These are phyloP conservation scores for Scedosporium dehoogii DNA, from an alignment of 2,329 filamentous ascomycete species.

Conservation along the genomic window DNA sequence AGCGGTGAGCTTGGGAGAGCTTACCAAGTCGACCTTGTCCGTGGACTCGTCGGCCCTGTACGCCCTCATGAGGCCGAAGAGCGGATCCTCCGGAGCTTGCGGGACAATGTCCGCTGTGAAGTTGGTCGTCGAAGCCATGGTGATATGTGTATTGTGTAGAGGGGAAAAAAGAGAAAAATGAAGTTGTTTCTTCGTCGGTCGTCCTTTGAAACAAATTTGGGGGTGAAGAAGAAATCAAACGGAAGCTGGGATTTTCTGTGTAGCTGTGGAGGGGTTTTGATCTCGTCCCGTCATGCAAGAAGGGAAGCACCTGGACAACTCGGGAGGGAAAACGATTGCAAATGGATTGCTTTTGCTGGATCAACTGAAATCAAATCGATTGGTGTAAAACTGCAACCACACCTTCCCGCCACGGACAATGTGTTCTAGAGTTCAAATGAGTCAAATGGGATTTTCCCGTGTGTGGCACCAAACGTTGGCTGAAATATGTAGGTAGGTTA, in stretches of 20 bases:
- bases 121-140: constrained; percentile 25
- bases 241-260: neutral
- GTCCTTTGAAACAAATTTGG: neutral
- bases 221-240: neutral
- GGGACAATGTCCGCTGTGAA: constrained; percentile 73
- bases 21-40: constrained; percentile 87
- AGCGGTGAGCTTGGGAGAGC: constrained; percentile 13
- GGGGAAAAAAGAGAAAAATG: neutral
- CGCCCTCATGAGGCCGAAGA: constrained; percentile 86
- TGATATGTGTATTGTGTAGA: neutral
- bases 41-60: constrained; percentile 68
- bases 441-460: neutral
- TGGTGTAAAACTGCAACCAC: neutral
- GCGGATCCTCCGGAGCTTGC: constrained; percentile 85
- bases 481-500: neutral
- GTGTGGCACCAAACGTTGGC: neutral
- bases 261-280: neutral
- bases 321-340: neutral
- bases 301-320: no score
- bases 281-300: neutral
- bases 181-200: no score
- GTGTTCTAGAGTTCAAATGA: neutral
- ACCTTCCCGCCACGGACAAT: neutral
- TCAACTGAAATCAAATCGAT: neutral
- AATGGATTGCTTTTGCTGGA: neutral